A percentile compares a stretch with the other conserved stretches of the same genome.
phyloP scores from a whole-genome alignment of 768 basidiomycete species.

The Boletus sp. region DNA sequence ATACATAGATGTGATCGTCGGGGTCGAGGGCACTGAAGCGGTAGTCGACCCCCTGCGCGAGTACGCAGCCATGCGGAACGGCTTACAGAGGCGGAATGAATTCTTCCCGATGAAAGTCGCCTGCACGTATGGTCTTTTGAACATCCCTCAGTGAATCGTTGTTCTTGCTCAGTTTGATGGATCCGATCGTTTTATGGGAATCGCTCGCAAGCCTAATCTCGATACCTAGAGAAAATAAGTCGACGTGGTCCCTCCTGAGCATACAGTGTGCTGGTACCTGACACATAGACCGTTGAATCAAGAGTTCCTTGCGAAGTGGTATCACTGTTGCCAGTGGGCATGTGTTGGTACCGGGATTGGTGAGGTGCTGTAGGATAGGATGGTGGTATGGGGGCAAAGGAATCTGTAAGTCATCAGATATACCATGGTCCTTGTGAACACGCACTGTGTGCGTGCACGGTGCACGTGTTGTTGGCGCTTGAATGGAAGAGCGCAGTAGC shows the following conservation, averaged over 20 bases:
- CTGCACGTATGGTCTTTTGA: background rate
- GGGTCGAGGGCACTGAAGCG: background rate
- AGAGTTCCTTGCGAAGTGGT: background rate
- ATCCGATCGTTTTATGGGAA: constrained; percentile 6
- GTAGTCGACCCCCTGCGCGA: background rate
- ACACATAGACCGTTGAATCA: background rate
- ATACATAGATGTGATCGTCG: background rate
- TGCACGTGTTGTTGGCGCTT: background rate
- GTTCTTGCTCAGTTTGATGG: background rate
- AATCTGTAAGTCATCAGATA: background rate
- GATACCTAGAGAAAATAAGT: background rate
- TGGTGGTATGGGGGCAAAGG: background rate
- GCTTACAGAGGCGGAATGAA: constrained; percentile 10
- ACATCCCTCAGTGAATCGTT: background rate
- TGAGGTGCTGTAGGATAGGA: background rate
- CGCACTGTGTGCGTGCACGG: background rate
- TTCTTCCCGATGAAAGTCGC: background rate
- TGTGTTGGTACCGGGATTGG: background rate
- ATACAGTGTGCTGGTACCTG: background rate
- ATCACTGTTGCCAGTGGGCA: background rate
- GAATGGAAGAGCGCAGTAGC: background rate
- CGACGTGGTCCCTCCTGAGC: background rate
- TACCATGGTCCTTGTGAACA: background rate
- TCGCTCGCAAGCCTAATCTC: constrained; percentile 2
- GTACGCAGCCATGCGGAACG: background rate